Percentiles rank a stretch among this genome's conserved stretches.
phyloP scores from a whole-genome alignment of 1,284 basidiomycete genomes.

The Megacollybia platyphylla region DNA sequence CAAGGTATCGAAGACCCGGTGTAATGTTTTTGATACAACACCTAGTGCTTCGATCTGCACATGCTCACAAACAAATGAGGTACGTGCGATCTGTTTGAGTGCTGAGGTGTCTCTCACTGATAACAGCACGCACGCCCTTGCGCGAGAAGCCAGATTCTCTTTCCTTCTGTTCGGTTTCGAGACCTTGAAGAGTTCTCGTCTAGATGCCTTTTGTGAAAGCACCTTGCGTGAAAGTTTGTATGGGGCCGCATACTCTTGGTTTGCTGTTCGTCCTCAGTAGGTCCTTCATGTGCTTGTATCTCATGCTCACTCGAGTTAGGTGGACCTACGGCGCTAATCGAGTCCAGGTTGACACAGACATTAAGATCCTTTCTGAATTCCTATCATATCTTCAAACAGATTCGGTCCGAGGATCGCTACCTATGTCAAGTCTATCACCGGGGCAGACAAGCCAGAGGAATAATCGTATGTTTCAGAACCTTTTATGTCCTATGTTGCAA shows the following conservation, averaged over 20 bases:
- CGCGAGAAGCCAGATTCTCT: constrained; percentile 82
- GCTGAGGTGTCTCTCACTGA: constrained; percentile 2
- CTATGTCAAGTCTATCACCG: constrained; percentile 61
- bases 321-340: constrained; percentile 94
- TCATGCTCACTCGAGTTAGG: constrained; percentile 24
- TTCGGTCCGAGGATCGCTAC: constrained; percentile 46
- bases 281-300: constrained; percentile 14
- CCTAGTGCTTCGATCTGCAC: constrained; percentile 69
- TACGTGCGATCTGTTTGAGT: constrained; percentile 16
- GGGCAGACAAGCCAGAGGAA: constrained; percentile 30
- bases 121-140: constrained; percentile 78
- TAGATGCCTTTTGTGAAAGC: constrained; percentile 80
- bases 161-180: constrained; percentile 92
- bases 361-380: constrained; percentile 81
- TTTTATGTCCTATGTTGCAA: constrained; percentile 3
- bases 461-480: constrained; percentile 24
- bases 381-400: constrained; percentile 68
- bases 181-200: constrained; percentile 75
- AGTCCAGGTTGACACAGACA: constrained; percentile 81
- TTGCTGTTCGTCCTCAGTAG: constrained; percentile 79
- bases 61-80: constrained; percentile 65
- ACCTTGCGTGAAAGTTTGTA: constrained; percentile 71
- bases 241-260: constrained; percentile 82
- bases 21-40: constrained; percentile 82
- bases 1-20: constrained; percentile 76